A percentile compares a stretch with the other conserved stretches of the same genome.
phyloP scores from a whole-genome alignment of 2,329 filamentous ascomycete species.

The Trichoderma polysporum region DNA sequence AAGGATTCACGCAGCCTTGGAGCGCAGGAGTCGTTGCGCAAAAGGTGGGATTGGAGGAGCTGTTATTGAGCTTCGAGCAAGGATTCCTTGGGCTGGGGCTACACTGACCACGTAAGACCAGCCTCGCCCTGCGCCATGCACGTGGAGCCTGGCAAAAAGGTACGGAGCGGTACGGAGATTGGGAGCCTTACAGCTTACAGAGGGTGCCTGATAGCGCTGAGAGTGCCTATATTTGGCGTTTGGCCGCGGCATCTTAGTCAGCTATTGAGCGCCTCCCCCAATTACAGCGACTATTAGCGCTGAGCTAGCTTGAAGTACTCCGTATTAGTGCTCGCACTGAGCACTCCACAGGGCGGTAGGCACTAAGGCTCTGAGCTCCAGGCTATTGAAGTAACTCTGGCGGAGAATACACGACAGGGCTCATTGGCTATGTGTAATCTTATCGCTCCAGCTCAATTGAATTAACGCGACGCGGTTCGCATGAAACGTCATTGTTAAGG shows the following conservation, averaged over 20 bases:
- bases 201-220: not conserved
- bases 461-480: conserved; percentile 17
- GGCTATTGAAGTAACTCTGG: not conserved
- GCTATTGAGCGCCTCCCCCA: not conserved
- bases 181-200: not conserved
- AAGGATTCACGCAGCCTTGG: not conserved
- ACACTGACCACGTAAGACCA: conserved; percentile 19
- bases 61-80: conserved; percentile 14
- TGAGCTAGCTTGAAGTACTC: not conserved
- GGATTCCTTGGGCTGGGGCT: conserved; percentile 1
- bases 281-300: not conserved
- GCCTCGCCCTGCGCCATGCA: conserved; percentile 13
- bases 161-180: not conserved
- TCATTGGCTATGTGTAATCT: conserved; percentile 2
- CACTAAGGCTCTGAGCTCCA: not conserved
- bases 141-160: not conserved
- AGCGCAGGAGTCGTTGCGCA: conserved; percentile 1
- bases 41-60: conserved; percentile 12
- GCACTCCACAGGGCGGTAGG: not conserved
- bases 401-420: not conserved
- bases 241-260: conserved; percentile 3
- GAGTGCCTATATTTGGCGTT: not conserved
- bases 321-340: not conserved
- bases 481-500: not conserved
- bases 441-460: not conserved